phyloP scores from a whole-genome alignment of 2,329 filamentous ascomycete genomes.

The Clonostachys solani region DNA sequence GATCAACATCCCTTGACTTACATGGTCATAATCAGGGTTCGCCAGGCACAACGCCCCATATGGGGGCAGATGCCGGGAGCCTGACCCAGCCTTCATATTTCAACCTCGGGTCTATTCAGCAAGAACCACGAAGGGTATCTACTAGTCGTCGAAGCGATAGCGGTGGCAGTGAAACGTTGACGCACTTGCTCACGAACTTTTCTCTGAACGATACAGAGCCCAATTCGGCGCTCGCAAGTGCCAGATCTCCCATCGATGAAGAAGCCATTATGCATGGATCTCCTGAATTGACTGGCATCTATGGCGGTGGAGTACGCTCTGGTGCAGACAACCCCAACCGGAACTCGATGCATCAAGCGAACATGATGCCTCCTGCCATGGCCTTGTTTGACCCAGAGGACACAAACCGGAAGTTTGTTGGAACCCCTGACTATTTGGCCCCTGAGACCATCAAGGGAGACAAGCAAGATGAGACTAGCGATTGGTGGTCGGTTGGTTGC shows the following conservation, averaged over 20 bases:
- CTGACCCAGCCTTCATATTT: constrained; percentile 92
- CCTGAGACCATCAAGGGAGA: constrained; percentile 95
- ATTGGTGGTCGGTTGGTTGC: constrained; percentile 99
- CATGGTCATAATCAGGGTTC: constrained; percentile 65
- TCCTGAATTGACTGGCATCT: constrained; percentile 59
- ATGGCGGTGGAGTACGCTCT: constrained; percentile 1
- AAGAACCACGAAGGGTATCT: constrained; percentile 67
- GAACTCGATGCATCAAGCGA: constrained; percentile 39
- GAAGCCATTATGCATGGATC: constrained; percentile 70
- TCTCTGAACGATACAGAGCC: constrained; percentile 51
- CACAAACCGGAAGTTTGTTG: constrained; percentile 87
- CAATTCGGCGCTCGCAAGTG: constrained; percentile 40
- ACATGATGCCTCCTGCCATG: constrained; percentile 87
- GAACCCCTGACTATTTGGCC: constrained; percentile 93
- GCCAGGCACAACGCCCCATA: constrained; percentile 78
- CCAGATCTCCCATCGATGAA: constrained; percentile 67
- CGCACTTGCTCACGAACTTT: constrained; percentile 77
- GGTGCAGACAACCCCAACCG: constrained; percentile 26
- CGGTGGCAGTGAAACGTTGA: constrained; percentile 80
- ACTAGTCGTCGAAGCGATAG: constrained; percentile 82
- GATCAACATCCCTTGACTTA: constrained; percentile 90
- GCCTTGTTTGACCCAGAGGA: constrained; percentile 94
- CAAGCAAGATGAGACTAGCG: constrained; percentile 94
- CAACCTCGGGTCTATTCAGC: constrained; percentile 55
- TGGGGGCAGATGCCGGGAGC: constrained; percentile 66